Evolutionary conservation across 2,329 filamentous ascomycete species (phyloP), one percentile per base, ranked within the genome.

Genomic region (Aureobasidium sp.): DNA sequence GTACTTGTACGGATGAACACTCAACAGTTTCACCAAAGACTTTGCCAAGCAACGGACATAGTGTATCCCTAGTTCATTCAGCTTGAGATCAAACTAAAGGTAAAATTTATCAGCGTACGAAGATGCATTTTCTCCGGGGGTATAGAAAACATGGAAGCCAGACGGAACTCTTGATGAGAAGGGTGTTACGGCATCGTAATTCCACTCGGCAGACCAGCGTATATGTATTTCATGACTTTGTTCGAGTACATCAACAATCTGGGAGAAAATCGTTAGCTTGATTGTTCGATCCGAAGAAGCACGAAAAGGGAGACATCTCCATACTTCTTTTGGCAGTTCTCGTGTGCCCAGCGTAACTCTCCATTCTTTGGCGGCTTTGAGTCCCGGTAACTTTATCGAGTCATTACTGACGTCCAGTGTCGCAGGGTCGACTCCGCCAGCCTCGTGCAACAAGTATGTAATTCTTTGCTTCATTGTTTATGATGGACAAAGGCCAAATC

Each of bases 141-240:
- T 89, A 71, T 87, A 91, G 68, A 89, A 89, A 29, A 91, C 78
- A 77, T 97, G 91, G 24, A 97, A 77, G 2, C 93, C 93, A 0
- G 92, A 86, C 1, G 90, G 85, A 15, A 91, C 74, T 63, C 89
- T 83, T 57, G 91, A 91, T 47, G 83, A 78, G 68, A 94, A 87
- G 1, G 92, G 92, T 42, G 86, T 80, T 48, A 87, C 77, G 1
- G 82, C 77, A 42, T 82, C 76, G 71, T 86, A 87, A 1, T 79
- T 69, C 7, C 70, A 68, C 2, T 84, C 76, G 15, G 85, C 83
- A n/a, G 83, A 81, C 90, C 91, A 96, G 71, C 88, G 84, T 63
- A 97, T 77, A 73, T 93, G 88, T 45, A 97, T 76, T 72, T 91
- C 86, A 68, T 87, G 83, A 65, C 83, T 84, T 68, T 83, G 78